Evolutionary conservation across 768 basidiomycete species (phyloP), one percentile per base, ranked within the genome.

Genomic region (Rhodotorula graminis): DNA sequence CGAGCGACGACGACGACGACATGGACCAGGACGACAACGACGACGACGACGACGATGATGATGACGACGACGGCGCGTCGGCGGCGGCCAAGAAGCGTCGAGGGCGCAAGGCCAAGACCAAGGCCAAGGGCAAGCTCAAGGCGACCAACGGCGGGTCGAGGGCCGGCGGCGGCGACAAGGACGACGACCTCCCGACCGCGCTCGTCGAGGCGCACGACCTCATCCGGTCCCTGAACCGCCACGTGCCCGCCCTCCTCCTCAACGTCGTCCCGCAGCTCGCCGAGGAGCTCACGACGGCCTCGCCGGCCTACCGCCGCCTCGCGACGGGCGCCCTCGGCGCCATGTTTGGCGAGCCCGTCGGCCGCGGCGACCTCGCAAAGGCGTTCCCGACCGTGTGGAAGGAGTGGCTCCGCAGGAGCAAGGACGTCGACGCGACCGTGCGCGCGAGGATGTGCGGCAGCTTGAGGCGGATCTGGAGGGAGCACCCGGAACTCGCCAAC

Each of bases 251-350:
- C 15, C 83, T 97, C 23, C 83, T 98, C 3, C 88, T 91, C 78
- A 92, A 90, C 80, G 93, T 97, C 61, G 88, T 98, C 37, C 94
- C 95, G 0, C 90, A 93, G 68, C 86, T 98, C 27, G 93, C 95
- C 79, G 90, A 93, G 74, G 92, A 96, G 78, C 84, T 97, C 10
- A 89, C 8, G 90, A 92, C 74, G 86, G 90, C 50, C 10, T 60
- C 62, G 16, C 46, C 67, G 4, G 84, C 85, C 44, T 83, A 93
- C 7, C 86, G 96, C 49, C 77, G 87, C 25, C 86, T 96, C 74
- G 91, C 89, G n/a, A 93, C 93, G 0, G 87, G 90, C 76, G 89
- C 88, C 0, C 85, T 98, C 1, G 96, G 93, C 0, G 88, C 89
- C 72, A 95, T 99, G 90, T 95, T 91, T 78, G 88, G 87, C 0